Evolutionary conservation across 1,139 yeast genomes (phyloP), one percentile per base, ranked within the genome.

Genomic region (Diutina pseudorugosa): DNA sequence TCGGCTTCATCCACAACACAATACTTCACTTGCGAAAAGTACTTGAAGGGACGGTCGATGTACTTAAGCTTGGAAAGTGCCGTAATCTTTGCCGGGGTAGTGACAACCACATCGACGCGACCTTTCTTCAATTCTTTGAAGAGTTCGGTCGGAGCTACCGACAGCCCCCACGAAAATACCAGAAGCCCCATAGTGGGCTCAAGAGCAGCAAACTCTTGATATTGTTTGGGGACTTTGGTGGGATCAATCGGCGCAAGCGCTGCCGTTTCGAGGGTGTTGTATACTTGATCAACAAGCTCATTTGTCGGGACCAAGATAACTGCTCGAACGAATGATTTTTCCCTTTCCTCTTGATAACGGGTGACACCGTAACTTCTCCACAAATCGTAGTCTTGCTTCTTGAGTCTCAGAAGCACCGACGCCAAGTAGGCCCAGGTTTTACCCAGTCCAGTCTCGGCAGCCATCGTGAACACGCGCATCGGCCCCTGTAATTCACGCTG

Each of bases 381-480:
- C 8, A 61, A 41, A 4, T 58, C 60, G 52, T 69, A 57, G 54
- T 78, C 79, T 54, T 79, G 81, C 56, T 84, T 82, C 58, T 77
- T 80, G 60, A 88, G 69, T 57, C 79, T 80, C 52, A 89, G 85
- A 52, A 91, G 60, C 43, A 91, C 58, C 0, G 96, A 90, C 0
- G 87, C 80, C 55, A 91, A 65, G 62, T 91, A 93, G 0, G 97
- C 90, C 82, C 96, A 81, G 0, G 98, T 93, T 65, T 93, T 93
- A 8, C 98, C 98, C 0, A 95, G 85, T 0, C 98, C 98, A 0
- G 98, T 93, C 64, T 93, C 98, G 2, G 97, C 96, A 1, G 97
- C 97, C 54, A 93, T 66, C 2, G 95, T 81, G 68, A 82, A 89
- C 0, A 85, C 76, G 48, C 48, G 7, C 62, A 61, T 41, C 58